A percentile compares a stretch with the other conserved stretches of the same genome.
Conservation (phyloP, 140 eudicot genomes). For the Oenanthe javanica region DNA sequence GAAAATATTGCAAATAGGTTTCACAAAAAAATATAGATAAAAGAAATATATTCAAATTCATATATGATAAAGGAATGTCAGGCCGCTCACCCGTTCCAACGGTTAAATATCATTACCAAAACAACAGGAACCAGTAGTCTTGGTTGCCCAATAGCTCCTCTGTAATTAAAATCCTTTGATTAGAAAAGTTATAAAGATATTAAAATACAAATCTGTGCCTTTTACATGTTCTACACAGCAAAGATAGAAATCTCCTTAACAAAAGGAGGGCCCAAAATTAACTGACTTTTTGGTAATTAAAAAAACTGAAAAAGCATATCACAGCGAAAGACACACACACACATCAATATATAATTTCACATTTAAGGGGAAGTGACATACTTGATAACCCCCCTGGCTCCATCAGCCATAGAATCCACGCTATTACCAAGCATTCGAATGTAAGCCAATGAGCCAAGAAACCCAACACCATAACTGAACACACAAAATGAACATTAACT, state of each 20-base stretch:
- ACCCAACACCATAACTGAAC: constrained; percentile 86
- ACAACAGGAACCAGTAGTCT: constrained; percentile 90
- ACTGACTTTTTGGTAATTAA: not conserved
- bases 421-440: constrained; percentile 94
- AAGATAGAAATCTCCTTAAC: not conserved
- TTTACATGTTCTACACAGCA: not conserved
- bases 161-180: constrained; percentile 29
- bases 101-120: constrained; percentile 83
- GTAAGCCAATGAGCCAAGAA: constrained; percentile 82
- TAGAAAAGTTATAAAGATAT: constrained; percentile 5
- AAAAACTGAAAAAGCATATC: not conserved
- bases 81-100: constrained; percentile 89
- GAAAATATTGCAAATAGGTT: not conserved
- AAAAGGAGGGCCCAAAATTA: not conserved
- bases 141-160: constrained; percentile 96
- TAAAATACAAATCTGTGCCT: not conserved
- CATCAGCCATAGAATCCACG: constrained; percentile 86
- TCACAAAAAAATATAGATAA: not conserved
- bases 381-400: constrained; percentile 75
- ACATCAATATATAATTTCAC: not conserved
- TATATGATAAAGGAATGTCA: not conserved
- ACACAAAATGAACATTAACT: constrained; percentile 12
- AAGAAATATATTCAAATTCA: not conserved
- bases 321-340: not conserved
- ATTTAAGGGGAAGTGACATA: constrained; percentile 22